These are phyloP conservation scores for Wickerhamiella hasegawae DNA, from an alignment of 805 yeast genomes.

Conservation along the genomic window DNA sequence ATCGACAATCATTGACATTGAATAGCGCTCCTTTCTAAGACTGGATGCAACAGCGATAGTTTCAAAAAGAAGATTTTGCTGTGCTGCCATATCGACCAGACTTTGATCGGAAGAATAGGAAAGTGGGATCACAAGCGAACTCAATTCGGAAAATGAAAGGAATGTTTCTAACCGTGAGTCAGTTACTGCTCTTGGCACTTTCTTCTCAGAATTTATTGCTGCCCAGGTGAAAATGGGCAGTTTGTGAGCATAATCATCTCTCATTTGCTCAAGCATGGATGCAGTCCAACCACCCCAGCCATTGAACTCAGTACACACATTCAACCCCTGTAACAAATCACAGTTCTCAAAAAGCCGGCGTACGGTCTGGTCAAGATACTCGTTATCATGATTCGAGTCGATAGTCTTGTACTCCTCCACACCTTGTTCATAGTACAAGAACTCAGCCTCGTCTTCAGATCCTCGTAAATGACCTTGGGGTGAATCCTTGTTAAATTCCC, in stretches of 20 bases:
- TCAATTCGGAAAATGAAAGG: conserved; percentile 8
- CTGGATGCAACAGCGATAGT: conserved; percentile 27
- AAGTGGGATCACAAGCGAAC: conserved; percentile 13
- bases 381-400: conserved; percentile 18
- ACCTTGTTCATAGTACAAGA: conserved; percentile 33
- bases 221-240: conserved; percentile 12
- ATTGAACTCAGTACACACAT: conserved; percentile 46
- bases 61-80: conserved; percentile 30
- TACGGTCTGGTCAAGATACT: conserved; percentile 45
- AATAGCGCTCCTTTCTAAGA: conserved; percentile 21
- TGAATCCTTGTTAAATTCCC: conserved; percentile 32
- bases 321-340: conserved; percentile 59
- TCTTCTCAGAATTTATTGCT: conserved; percentile 1
- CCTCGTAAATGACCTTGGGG: conserved; percentile 21
- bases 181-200: neutral
- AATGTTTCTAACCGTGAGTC: conserved; percentile 10
- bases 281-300: conserved; percentile 74
- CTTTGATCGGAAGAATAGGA: neutral
- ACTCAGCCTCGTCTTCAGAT: conserved; percentile 9
- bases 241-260: conserved; percentile 28
- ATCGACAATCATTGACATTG: conserved; percentile 30
- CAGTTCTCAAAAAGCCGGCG: conserved; percentile 56
- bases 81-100: conserved; percentile 14
- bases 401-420: conserved; percentile 35
- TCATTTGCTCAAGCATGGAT: conserved; percentile 33